Conservation (phyloP, 1,139 yeast species). For the Yamadazyma trypodendri region DNA sequence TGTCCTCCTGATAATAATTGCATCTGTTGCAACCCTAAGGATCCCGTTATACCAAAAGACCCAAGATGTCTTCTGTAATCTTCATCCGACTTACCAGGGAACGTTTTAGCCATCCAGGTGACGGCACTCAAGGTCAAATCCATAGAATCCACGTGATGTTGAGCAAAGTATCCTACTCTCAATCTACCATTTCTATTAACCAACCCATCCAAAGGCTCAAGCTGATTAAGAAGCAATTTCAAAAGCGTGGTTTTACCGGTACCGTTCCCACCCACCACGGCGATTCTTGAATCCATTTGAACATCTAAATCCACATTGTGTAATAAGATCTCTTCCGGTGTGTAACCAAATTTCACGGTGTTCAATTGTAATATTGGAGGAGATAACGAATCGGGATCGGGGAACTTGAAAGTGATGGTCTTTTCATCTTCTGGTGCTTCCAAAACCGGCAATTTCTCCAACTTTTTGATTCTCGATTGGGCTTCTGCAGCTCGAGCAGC, state of each 20-base stretch:
- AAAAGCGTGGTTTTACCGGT: conserved; percentile 96
- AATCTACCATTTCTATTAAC: conserved; percentile 80
- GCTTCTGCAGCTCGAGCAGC: conserved; percentile 98
- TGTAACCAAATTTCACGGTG: conserved; percentile 84
- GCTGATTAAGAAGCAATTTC: conserved; percentile 77
- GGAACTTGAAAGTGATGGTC: conserved; percentile 81
- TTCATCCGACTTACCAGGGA: conserved; percentile 94
- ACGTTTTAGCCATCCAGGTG: conserved; percentile 86
- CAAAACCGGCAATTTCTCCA: conserved; percentile 87
- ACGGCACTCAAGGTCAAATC: conserved; percentile 86
- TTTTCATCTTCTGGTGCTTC: conserved; percentile 96
- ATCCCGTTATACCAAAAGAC: conserved; percentile 94
- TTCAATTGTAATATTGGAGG: conserved; percentile 93
- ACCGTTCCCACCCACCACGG: conserved; percentile 98
- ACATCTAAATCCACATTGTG: conserved; percentile 84
- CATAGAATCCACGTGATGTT: conserved; percentile 98
- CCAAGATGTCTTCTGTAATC: conserved; percentile 97
- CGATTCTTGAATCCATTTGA: conserved; percentile 91
- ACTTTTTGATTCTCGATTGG: conserved; percentile 92
- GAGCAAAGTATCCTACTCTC: conserved; percentile 97
- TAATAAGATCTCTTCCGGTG: conserved; percentile 58
- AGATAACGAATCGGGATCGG: conserved; percentile 89
- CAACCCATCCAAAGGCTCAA: conserved; percentile 70
- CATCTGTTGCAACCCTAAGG: conserved; percentile 90
- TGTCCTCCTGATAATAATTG: conserved; percentile 94